A percentile compares a stretch with the other conserved stretches of the same genome.
Conservation (phyloP, 257 asterid genomes). For the Leonotis leonurus region DNA sequence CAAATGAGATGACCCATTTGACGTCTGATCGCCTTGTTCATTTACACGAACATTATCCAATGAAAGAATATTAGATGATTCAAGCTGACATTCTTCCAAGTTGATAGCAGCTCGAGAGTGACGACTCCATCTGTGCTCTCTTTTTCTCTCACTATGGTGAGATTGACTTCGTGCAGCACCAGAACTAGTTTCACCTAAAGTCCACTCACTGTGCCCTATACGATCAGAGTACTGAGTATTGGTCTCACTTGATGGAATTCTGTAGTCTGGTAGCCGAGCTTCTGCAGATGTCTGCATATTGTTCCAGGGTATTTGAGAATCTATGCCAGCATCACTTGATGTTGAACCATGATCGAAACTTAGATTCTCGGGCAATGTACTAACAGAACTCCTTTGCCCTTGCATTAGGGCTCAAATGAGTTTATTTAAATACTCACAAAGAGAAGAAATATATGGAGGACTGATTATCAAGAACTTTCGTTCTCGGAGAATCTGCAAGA, state of each 20-base stretch:
- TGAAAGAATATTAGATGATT: slow-evolving; percentile 33
- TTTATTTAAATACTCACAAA: slow-evolving; percentile 14
- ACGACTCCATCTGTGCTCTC: slow-evolving; percentile 39
- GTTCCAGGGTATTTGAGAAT: slow-evolving; percentile 67
- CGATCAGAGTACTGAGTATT: slow-evolving; percentile 30
- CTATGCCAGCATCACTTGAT: slow-evolving; percentile 50
- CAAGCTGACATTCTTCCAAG: slow-evolving; percentile 26
- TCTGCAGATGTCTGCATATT: slow-evolving; percentile 43
- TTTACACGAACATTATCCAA: slow-evolving; percentile 28
- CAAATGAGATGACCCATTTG: slow-evolving; percentile 24
- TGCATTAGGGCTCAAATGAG: slow-evolving; percentile 54
- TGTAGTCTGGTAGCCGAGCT: slow-evolving; percentile 38
- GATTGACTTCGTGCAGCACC: slow-evolving; percentile 32
- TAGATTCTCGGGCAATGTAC: slow-evolving; percentile 60
- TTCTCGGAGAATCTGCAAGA: slow-evolving; percentile 45
- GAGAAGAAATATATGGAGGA: slow-evolving; percentile 1
- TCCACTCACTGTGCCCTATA: slow-evolving; percentile 48
- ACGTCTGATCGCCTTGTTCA: slow-evolving; percentile 24
- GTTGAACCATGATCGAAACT: slow-evolving; percentile 60
- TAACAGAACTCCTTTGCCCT: slow-evolving; percentile 64
- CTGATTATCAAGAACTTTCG: slow-evolving; percentile 4
- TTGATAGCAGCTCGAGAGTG: slow-evolving; percentile 26
- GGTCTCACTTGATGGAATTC: slow-evolving; percentile 37
- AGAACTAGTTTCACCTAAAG: slow-evolving; percentile 69
- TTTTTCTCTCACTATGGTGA: slow-evolving; percentile 33